Base-by-base conservation (phyloP, 2,329 filamentous ascomycete genomes). In the Colletotrichum nymphaeae region DNA sequence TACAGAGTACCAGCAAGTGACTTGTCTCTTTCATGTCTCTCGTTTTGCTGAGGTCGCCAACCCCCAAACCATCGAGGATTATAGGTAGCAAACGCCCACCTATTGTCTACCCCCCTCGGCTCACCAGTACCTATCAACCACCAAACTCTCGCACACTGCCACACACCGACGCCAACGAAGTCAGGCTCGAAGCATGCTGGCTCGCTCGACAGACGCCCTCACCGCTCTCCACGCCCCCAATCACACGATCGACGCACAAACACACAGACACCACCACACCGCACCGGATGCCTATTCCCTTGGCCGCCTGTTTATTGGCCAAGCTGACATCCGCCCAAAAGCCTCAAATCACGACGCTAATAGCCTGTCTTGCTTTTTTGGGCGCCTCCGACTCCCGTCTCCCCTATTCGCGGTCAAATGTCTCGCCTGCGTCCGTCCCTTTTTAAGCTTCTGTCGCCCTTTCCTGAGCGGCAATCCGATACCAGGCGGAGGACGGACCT, bases 391-490 rank as follows among this genome's bases (percentile, higher is more conserved):
- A 56, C 46, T 46, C 46, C 55, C 60, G 67, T 56, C 60, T 58
- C 70, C 64, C 70, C 67, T 73, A 70, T 66, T 73, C 67, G 70
- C 52, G 56, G 55, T 70, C 67, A 46, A 65, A 60, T 73, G 67
- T 73, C 70, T 73, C 62, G 70, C 70, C 49, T 73, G 67, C 67
- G 67, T 65, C 70, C 60, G 70, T 73, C 67, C 67, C 70, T 70
- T 66, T 68, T 73, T 70, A 73, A 73, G 60, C 70, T 73, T 73
- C 70, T 73, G 70, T 73, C 70, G 70, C 70, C 70, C 70, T 73
- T 73, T 70, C 55, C 60, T 73, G 70, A 73, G 56, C 67, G 56
- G 26, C 22, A 66, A 73, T 56, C 60, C 35, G 60, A 73, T 70
- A 37, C 67, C 56, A 46, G 60, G n/a, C 32, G 11, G 67, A 62